These are phyloP conservation scores for Pichia sp. DNA, from an alignment of 1,139 yeast genomes.

Conservation along the genomic window DNA sequence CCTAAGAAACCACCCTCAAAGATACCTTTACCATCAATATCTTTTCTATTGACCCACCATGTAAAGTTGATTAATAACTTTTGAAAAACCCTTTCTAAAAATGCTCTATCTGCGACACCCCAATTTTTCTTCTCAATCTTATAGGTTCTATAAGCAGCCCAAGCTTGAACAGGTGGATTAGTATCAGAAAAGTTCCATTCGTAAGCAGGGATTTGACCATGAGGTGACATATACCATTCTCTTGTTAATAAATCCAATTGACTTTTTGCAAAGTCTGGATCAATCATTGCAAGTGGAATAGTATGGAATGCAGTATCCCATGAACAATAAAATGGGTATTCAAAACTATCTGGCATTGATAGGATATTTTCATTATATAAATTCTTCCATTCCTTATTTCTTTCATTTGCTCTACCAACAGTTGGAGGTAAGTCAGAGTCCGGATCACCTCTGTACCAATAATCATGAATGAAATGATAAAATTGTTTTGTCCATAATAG, in stretches of 20 bases:
- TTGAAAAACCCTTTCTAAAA: constrained; percentile 87
- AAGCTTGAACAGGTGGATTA: constrained; percentile 96
- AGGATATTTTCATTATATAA: constrained; percentile 82
- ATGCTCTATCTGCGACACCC: constrained; percentile 74
- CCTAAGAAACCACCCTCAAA: constrained; percentile 96
- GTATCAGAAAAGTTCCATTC: constrained; percentile 97
- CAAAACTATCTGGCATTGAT: constrained; percentile 95
- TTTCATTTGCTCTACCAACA: constrained; percentile 69
- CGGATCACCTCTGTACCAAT: constrained; percentile 90
- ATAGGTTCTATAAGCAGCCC: constrained; percentile 90
- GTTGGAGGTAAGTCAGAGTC: constrained; percentile 68
- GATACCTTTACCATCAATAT: constrained; percentile 79
- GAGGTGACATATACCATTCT: constrained; percentile 99
- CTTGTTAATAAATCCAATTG: constrained; percentile 83
- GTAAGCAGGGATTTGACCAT: constrained; percentile 97
- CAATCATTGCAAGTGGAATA: constrained; percentile 89
- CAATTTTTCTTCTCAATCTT: constrained; percentile 86
- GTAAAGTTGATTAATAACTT: constrained; percentile 84
- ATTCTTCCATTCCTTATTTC: constrained; percentile 88
- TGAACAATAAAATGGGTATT: constrained; percentile 93
- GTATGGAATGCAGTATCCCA: constrained; percentile 99
- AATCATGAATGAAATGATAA: constrained; percentile 78
- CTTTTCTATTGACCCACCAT: constrained; percentile 98
- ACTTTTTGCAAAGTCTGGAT: constrained; percentile 87
- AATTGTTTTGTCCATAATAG: constrained; percentile 93